Evolutionary conservation across 2,329 filamentous ascomycete genomes (phyloP), one percentile per base, ranked within the genome.

Genomic region (Hypoxylon sp.): DNA sequence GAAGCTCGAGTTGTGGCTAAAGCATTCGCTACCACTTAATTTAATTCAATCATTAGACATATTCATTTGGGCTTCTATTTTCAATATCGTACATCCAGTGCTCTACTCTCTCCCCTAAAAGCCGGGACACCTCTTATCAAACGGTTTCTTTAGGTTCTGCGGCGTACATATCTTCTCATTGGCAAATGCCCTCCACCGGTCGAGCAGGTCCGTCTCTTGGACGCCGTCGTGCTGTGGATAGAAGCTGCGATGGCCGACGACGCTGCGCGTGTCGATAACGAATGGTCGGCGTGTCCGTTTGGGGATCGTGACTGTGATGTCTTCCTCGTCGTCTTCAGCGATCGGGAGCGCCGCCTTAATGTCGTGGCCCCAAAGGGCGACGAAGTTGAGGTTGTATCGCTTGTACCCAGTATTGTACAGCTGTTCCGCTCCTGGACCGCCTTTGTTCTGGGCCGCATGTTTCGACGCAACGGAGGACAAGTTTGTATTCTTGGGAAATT

Each of bases 241-340:
- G 51, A 85, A 86, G 63, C 82, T 83, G 66, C 85, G 86, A 74
- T 88, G 86, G 2, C 81, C 83, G 10, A 83, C 86, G 17, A 89
- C 75, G 0, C 84, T 85, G 64, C 84, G 82, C 4, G 85, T 86
- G 74, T 88, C 85, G n/a, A 88, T 83, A 11, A 86, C 80, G 21
- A 85, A 81, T 37, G 80, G 79, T 57, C 80, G 77, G n/a, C 78
- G 76, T 5, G 81, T 75, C 11, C 76, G 76, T 58, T 76, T 74
- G 1, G 82, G 79, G 65, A 81, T 80, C 42, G 78, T 79, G 47
- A 81, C 80, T 53, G 81, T 79, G 62, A 82, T 78, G 66, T 84
- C 81, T 58, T 85, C 79, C 73, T 86, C 85, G 62, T 84, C 83
- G n/a, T 82, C 79, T 2, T 79, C 73, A 6, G 78, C 77, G 31